Conservation (phyloP, 495 filamentous ascomycete genomes). For the Aspergillus steynii region DNA sequence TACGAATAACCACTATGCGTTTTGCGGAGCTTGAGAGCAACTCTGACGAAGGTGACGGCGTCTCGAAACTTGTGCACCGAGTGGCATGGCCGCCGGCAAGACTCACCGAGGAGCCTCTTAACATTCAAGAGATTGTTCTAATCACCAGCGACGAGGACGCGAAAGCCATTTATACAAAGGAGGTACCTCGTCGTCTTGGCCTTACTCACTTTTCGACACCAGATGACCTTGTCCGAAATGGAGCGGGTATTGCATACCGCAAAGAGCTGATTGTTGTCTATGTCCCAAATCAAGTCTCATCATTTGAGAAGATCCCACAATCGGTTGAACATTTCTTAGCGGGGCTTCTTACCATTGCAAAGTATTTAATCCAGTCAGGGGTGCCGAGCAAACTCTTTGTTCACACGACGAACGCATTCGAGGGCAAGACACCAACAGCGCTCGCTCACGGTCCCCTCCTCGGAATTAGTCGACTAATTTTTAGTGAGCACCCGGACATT, state of each 20-base stretch:
- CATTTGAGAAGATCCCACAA: slow-evolving; percentile 8
- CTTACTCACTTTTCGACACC: no score
- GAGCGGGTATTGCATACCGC: no score
- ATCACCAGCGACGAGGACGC: slow-evolving; percentile 16
- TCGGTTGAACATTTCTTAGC: slow-evolving; percentile 12
- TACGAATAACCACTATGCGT: slow-evolving; percentile 34
- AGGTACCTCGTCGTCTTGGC: slow-evolving; percentile 1
- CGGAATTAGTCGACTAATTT: slow-evolving; percentile 39
- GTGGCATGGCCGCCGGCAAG: slow-evolving; percentile 36
- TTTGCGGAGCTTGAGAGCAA: slow-evolving; percentile 42
- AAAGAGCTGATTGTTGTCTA: no score
- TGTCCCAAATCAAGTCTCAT: no score
- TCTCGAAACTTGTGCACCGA: slow-evolving; percentile 36
- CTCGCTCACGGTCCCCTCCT: slow-evolving; percentile 37
- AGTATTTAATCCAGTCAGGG: slow-evolving; percentile 16
- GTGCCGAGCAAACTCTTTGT: slow-evolving; percentile 27
- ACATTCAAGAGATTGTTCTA: slow-evolving; percentile 24
- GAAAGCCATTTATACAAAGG: neutral
- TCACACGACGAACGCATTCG: slow-evolving; percentile 18
- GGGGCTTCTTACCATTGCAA: slow-evolving; percentile 30
- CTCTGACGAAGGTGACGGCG: slow-evolving; percentile 24
- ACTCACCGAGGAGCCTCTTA: slow-evolving; percentile 23
- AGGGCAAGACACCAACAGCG: slow-evolving; percentile 21
- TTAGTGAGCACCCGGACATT: slow-evolving; percentile 37
- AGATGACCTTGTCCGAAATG: no score